Percentiles rank a stretch among this genome's conserved stretches.
These are phyloP conservation scores for Neoboletus subvelutipes DNA, from an alignment of 768 basidiomycete genomes.

Conservation along the genomic window DNA sequence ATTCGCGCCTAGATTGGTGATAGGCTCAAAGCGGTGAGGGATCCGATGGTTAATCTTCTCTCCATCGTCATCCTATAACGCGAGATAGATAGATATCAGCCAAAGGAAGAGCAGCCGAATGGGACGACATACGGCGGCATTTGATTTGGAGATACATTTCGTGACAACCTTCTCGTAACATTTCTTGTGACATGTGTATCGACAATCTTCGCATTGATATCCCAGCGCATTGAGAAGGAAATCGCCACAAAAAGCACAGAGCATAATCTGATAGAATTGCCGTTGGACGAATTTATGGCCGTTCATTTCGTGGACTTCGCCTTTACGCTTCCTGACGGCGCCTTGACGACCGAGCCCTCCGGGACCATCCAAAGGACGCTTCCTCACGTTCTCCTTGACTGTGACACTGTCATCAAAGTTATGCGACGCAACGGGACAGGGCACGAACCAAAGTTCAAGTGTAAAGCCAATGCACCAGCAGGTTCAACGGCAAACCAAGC, in stretches of 20 bases:
- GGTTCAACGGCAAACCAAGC: slow-evolving; percentile 98
- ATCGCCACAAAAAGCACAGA: slow-evolving; percentile 97
- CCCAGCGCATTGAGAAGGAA: slow-evolving; percentile 96
- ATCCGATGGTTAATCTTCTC: slow-evolving; percentile 99
- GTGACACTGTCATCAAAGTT: slow-evolving; percentile 8
- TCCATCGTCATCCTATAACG: slow-evolving; percentile 82
- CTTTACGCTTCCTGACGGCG: slow-evolving; percentile 96
- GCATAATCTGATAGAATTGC: slow-evolving; percentile 98
- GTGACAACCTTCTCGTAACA: slow-evolving; percentile 99
- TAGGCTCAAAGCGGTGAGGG: slow-evolving; percentile 95
- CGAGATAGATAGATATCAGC: slow-evolving; percentile 1
- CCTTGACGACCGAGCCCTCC: slow-evolving; percentile 96
- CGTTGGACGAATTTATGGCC: slow-evolving; percentile 97
- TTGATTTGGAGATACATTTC: slow-evolving; percentile 98
- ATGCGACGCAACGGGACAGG: background rate
- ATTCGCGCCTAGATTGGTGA: slow-evolving; percentile 95
- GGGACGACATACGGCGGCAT: slow-evolving; percentile 71
- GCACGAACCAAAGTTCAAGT: slow-evolving; percentile 86
- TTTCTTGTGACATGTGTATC: slow-evolving; percentile 98
- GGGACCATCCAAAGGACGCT: slow-evolving; percentile 88
- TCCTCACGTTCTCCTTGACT: slow-evolving; percentile 99
- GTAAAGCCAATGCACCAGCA: slow-evolving; percentile 86
- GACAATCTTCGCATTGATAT: slow-evolving; percentile 99
- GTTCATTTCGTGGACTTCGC: slow-evolving; percentile 98
- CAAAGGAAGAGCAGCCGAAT: background rate